Conservation (phyloP, 176 grass and related monocot genomes). For the Rhynchospora breviuscula region DNA sequence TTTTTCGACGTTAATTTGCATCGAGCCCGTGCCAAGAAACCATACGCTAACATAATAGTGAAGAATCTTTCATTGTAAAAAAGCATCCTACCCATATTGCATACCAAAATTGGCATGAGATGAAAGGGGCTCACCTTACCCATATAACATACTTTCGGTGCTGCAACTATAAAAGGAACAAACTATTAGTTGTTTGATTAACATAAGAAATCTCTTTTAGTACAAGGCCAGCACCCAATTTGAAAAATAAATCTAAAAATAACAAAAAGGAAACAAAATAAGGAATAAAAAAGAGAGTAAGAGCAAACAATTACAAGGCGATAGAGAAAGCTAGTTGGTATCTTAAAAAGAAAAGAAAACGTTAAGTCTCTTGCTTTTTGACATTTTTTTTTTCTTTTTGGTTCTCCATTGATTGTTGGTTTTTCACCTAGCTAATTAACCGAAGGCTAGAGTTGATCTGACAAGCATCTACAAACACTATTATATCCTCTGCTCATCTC, state of each 20-base stretch:
- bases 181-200: conserved; percentile 10
- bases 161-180: conserved; percentile 10
- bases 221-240: conserved; percentile 17
- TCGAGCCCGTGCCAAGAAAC: neutral
- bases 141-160: conserved; percentile 14
- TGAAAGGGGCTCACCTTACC: conserved; percentile 1
- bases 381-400: neutral
- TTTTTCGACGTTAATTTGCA: neutral
- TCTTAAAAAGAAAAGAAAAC: conserved; percentile 9
- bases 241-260: conserved; percentile 1
- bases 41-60: no score
- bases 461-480: conserved; percentile 13
- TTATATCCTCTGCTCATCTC: neutral
- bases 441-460: conserved; percentile 12
- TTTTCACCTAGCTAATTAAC: conserved; percentile 10
- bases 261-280: neutral
- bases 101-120: neutral
- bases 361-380: conserved; percentile 9
- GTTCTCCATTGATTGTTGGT: neutral
- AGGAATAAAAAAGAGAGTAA: neutral
- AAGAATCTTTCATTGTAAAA: conserved; percentile 13
- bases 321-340: neutral
- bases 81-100: conserved; percentile 2
- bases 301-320: conserved; percentile 12
- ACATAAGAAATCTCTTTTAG: neutral